These are phyloP conservation scores for Mallotus japonicus DNA, from an alignment of 441 rosid genomes.

Conservation along the genomic window DNA sequence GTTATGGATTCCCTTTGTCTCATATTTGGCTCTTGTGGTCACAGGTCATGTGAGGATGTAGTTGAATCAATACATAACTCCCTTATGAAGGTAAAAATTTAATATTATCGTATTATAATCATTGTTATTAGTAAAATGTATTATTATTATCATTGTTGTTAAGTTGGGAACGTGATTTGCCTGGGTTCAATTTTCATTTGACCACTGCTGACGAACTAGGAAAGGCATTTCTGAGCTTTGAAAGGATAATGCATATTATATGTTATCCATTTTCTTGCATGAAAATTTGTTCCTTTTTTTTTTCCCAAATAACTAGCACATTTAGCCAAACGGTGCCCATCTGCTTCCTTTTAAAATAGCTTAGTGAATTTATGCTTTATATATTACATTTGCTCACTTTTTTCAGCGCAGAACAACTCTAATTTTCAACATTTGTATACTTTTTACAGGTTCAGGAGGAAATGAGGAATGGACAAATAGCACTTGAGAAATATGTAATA, in stretches of 20 bases:
- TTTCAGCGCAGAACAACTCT: slow-evolving; percentile 13
- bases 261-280: no score
- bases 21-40: slow-evolving; percentile 22
- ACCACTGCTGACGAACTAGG: background rate
- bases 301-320: background rate
- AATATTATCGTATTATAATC: background rate
- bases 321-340: background rate
- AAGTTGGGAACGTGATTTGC: background rate
- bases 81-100: slow-evolving; percentile 66
- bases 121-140: background rate
- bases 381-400: background rate
- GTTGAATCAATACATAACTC: slow-evolving; percentile 81
- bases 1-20: slow-evolving; percentile 15
- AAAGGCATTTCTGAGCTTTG: background rate
- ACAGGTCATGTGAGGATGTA: slow-evolving; percentile 94
- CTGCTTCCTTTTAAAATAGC: background rate
- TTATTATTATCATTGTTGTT: background rate
- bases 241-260: background rate
- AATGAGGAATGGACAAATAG: slow-evolving; percentile 89
- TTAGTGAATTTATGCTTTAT: slow-evolving; percentile 3
- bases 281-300: background rate
- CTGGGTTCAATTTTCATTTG: background rate
- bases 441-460: slow-evolving; percentile 80
- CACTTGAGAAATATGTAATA: slow-evolving; percentile 85
- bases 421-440: slow-evolving; percentile 14